Evolutionary conservation across 1,284 basidiomycete genomes (phyloP).

Genomic region (Sporisorium sorghi): DNA sequence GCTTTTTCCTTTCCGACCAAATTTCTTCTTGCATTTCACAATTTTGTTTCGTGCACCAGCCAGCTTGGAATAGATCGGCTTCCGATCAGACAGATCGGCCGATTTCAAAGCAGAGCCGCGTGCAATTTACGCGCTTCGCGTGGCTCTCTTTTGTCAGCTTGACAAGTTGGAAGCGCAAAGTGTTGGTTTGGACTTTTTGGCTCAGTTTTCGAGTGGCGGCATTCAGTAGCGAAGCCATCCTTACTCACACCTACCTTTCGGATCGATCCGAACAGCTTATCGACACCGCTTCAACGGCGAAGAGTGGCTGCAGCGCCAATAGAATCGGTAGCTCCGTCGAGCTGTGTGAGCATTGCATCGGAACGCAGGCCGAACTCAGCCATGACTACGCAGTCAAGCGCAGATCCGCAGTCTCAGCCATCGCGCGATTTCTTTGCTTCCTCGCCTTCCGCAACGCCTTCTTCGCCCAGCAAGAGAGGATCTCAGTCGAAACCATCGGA

Average conservation of each 20-base stretch:
- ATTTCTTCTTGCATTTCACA: slow-evolving; percentile 24
- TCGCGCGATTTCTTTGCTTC: slow-evolving; percentile 51
- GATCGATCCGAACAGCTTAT: not conserved
- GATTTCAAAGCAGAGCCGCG: not conserved
- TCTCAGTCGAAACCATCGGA: not conserved
- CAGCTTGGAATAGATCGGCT: not conserved
- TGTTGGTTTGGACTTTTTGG: slow-evolving; percentile 7
- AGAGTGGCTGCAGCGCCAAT: not conserved
- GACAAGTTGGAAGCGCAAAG: not conserved
- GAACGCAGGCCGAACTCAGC: not conserved
- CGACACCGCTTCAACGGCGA: not conserved
- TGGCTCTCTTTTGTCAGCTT: slow-evolving; percentile 11
- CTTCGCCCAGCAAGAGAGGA: slow-evolving; percentile 15
- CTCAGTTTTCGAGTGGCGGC: slow-evolving; percentile 18
- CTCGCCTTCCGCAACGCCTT: slow-evolving; percentile 42
- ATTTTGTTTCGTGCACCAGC: slow-evolving; percentile 9
- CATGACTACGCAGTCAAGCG: slow-evolving; percentile 39
- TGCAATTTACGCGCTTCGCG: slow-evolving; percentile 23
- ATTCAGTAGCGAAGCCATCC: not conserved
- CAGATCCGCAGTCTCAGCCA: slow-evolving; percentile 31
- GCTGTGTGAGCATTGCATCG: not conserved
- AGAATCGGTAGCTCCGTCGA: not conserved
- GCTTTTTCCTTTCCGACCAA: slow-evolving; percentile 10
- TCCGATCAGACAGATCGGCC: not conserved
- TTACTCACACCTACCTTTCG: not conserved